Base-by-base conservation (phyloP, 768 basidiomycete genomes). In the Lactarius indigo region DNA sequence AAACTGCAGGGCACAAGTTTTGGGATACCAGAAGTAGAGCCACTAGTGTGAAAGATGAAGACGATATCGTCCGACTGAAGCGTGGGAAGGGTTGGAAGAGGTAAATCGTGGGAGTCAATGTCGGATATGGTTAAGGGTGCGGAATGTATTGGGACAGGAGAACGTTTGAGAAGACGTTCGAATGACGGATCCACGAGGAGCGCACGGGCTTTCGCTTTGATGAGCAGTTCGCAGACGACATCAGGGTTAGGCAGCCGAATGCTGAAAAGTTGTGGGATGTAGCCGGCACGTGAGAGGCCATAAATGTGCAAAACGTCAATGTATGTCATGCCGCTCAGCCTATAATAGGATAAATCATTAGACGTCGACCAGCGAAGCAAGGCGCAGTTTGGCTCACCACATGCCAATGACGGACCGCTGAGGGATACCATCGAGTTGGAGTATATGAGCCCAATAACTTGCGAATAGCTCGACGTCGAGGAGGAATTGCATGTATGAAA, bases 1-100 rank as follows among this genome's bases (percentile, higher is more conserved):
- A 84, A 85, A 71, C 78, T 88, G 76, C 87, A 87, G 18, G 85
- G 89, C 0, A 92, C 87, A 31, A 92, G 85, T 73, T 91, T 92
- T 0, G 91, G 91, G 72, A 85, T 88, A 58, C 90, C 90, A n/a
- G 89, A 91, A 8, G 91, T 92, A 44, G 90, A 91, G 18, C 91
- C 91, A 65, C 87, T 88, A 12, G 91, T 91, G 75, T 91, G 91
- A 80, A 90, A 92, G 61, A 91, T 79, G 79, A 91, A 86, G 56
- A 82, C 82, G 31, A 79, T 75, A 61, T 87, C 85, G 63, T 78
- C 68, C 61, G 64, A 74, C 62, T 71, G 75, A 56, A 68, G 75
- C 69, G 65, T 57, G 69, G 78, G 75, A 44, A 85, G 76, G 23
- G 76, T 76, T 33, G 85, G 84, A 8, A 88, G 74, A 37, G 78